Percentiles rank a stretch among this genome's conserved stretches.
Evolutionary conservation across 2,329 filamentous ascomycete genomes (phyloP).

Genomic region (Aspergillus fructus): DNA sequence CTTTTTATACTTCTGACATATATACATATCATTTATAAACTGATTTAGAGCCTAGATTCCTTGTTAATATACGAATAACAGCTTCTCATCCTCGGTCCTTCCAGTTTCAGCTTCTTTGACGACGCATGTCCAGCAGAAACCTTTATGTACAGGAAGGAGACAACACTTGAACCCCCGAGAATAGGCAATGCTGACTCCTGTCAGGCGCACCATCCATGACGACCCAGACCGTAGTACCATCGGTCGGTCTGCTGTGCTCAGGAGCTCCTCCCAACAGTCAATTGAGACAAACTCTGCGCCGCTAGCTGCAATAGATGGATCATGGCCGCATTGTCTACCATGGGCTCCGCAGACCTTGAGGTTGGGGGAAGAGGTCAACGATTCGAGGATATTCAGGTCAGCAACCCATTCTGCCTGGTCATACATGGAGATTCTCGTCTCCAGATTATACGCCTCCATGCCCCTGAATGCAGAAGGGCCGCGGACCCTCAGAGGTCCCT

Average conservation of each 20-base stretch:
- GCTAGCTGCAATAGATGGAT: background rate
- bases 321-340: background rate
- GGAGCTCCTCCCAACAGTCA: conserved; percentile 1
- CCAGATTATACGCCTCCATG: background rate
- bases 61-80: background rate
- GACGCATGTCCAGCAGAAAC: background rate
- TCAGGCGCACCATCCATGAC: background rate
- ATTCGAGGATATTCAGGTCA: background rate
- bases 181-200: background rate
- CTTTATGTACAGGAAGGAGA: background rate
- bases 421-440: conserved; percentile 1
- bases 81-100: background rate
- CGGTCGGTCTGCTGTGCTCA: background rate
- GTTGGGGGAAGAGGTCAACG: background rate
- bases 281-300: background rate
- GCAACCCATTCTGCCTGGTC: conserved; percentile 1
- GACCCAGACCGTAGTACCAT: background rate
- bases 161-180: background rate
- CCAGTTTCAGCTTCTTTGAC: background rate
- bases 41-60: too few relatives aligned
- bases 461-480: background rate
- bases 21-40: too few relatives aligned
- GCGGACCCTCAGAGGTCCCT: background rate
- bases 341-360: background rate
- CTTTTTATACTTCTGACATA: too few relatives aligned